These are phyloP conservation scores for Boletus edulis DNA, from an alignment of 768 basidiomycete species.

Conservation along the genomic window DNA sequence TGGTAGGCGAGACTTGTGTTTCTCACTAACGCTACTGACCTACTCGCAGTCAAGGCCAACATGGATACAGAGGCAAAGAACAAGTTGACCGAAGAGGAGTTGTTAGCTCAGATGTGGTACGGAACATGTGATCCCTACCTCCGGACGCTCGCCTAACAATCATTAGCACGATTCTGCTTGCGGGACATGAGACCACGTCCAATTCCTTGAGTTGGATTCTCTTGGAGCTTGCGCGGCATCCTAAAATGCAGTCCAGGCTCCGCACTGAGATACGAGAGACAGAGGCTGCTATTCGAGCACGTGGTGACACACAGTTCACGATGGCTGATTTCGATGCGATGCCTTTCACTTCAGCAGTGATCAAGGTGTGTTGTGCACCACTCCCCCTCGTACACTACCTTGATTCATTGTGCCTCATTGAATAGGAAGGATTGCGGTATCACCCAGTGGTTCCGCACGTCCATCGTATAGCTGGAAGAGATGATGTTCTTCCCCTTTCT, in stretches of 20 bases:
- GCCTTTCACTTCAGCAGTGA: slow-evolving; percentile 41
- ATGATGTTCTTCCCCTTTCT: slow-evolving; percentile 60
- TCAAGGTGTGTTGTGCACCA: slow-evolving; percentile 26
- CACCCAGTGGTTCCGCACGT: slow-evolving; percentile 52
- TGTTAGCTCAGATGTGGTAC: slow-evolving; percentile 20
- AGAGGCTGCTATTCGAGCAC: slow-evolving; percentile 7
- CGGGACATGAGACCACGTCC: slow-evolving; percentile 62
- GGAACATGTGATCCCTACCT: background rate
- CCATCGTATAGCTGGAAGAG: slow-evolving; percentile 47
- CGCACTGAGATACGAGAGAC: slow-evolving; percentile 34
- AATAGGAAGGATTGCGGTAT: slow-evolving; percentile 46
- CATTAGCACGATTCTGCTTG: slow-evolving; percentile 45
- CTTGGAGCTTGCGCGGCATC: slow-evolving; percentile 57
- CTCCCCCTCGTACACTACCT: slow-evolving; percentile 21
- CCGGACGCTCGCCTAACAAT: background rate
- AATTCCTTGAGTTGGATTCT: slow-evolving; percentile 60
- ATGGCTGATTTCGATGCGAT: slow-evolving; percentile 49
- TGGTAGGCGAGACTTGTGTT: slow-evolving; percentile 24
- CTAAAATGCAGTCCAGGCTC: slow-evolving; percentile 56
- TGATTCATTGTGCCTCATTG: background rate
- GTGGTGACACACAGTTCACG: slow-evolving; percentile 11
- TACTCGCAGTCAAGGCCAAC: slow-evolving; percentile 25
- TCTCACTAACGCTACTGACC: background rate
- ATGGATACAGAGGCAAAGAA: slow-evolving; percentile 26
- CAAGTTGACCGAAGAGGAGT: slow-evolving; percentile 21